Evolutionary conservation across 148 eudicot genomes (phyloP).

Genomic region (Diospyros kaki): DNA sequence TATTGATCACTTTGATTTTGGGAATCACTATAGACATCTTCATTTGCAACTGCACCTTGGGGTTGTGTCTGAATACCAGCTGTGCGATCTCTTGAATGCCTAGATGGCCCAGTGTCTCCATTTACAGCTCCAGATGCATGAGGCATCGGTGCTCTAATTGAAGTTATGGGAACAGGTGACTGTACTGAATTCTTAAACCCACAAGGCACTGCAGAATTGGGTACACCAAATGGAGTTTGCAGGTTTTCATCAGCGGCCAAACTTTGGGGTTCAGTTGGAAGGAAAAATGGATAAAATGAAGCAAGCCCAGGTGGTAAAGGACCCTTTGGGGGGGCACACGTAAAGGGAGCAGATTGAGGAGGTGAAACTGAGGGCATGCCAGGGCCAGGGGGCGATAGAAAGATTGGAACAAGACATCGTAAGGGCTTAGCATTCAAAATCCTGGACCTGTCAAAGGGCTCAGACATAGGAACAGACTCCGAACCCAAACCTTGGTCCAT

Average conservation of each 20-base stretch:
- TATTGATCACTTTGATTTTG: conserved; percentile 28
- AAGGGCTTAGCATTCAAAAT: conserved; percentile 41
- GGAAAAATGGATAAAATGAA: conserved; percentile 43
- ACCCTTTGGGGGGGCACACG: conserved; percentile 44
- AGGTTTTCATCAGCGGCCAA: background rate
- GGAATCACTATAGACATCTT: conserved; percentile 32
- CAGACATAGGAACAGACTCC: conserved; percentile 22
- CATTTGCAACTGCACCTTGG: conserved; percentile 19
- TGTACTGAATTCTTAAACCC: conserved; percentile 22
- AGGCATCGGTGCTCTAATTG: conserved; percentile 55
- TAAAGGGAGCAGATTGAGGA: conserved; percentile 35
- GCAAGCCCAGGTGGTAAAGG: conserved; percentile 48
- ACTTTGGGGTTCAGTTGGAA: conserved; percentile 17
- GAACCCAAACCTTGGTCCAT: conserved; percentile 39
- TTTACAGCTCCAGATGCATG: conserved; percentile 30
- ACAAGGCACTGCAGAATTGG: conserved; percentile 16
- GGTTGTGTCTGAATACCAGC: conserved; percentile 6
- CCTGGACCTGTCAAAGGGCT: conserved; percentile 33
- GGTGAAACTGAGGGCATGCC: conserved; percentile 21
- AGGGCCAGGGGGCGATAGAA: conserved; percentile 29
- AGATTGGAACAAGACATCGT: conserved; percentile 40
- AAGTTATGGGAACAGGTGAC: conserved; percentile 64
- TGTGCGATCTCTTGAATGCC: conserved; percentile 18
- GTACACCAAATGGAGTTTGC: conserved; percentile 11
- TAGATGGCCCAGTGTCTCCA: conserved; percentile 41